These are phyloP conservation scores for Solidago caesia DNA, from an alignment of 129 eudicot genomes.

Conservation along the genomic window DNA sequence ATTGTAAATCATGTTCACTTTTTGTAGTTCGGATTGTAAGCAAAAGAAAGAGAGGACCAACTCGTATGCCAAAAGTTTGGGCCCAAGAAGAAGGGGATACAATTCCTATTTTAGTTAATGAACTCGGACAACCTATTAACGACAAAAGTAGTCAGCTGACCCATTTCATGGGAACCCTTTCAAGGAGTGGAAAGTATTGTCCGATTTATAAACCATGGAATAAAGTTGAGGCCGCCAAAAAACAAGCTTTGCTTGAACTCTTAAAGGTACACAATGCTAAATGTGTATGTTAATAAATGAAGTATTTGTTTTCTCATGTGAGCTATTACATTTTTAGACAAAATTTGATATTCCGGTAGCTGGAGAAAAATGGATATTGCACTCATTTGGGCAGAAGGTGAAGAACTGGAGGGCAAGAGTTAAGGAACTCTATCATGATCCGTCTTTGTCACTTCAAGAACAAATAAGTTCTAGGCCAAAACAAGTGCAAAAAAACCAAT, in stretches of 20 bases:
- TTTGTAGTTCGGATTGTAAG: too few relatives aligned
- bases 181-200: neutral
- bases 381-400: constrained; percentile 16
- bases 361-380: neutral
- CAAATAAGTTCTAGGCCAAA: constrained; percentile 2
- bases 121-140: neutral
- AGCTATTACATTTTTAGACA: neutral
- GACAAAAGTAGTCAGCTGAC: neutral
- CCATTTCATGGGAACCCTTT: neutral
- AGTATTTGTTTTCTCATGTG: too few relatives aligned
- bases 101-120: neutral
- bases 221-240: neutral
- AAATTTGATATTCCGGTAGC: constrained; percentile 11
- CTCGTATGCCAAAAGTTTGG: neutral
- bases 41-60: neutral
- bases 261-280: neutral
- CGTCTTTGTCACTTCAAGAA: neutral
- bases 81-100: neutral
- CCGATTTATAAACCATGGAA: neutral
- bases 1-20: too few relatives aligned
- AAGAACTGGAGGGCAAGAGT: constrained; percentile 23
- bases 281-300: neutral
- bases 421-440: neutral
- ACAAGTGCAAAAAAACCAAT: neutral
- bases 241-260: neutral